Evolutionary conservation across 306 rosid genomes (phyloP).

Genomic region (Casuarina cunninghamiana): DNA sequence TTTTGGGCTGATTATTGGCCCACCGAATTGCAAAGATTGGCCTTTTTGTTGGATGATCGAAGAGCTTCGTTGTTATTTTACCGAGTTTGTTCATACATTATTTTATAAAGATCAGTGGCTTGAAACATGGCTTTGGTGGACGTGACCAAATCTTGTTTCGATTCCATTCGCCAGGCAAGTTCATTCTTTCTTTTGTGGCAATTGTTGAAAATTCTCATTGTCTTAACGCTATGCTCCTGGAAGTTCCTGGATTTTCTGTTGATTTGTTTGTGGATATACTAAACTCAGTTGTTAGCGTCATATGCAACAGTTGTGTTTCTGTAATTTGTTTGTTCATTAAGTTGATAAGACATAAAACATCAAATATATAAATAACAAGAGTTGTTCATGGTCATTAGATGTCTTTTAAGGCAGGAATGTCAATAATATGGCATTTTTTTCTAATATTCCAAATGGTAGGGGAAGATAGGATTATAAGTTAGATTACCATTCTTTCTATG

Average conservation of each 20-base stretch:
- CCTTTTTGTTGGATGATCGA: not conserved
- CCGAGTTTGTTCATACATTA: not conserved
- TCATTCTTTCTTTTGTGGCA: not conserved
- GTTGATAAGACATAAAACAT: not conserved
- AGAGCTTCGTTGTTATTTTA: not conserved
- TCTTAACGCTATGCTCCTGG: not conserved
- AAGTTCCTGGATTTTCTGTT: not conserved
- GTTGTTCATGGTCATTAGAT: not conserved
- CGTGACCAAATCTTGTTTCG: slow-evolving; percentile 67
- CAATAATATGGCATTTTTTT: not conserved
- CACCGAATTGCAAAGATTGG: not conserved
- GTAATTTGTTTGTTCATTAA: not conserved
- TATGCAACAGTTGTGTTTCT: not conserved
- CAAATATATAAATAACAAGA: not conserved
- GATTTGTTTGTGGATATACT: not conserved
- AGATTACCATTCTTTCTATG: not conserved
- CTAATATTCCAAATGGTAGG: not conserved
- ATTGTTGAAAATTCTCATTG: not conserved
- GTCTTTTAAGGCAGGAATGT: not conserved
- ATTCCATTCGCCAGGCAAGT: slow-evolving; percentile 68
- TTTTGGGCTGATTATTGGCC: not conserved
- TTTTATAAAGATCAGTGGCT: slow-evolving; percentile 1
- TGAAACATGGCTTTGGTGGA: slow-evolving; percentile 66
- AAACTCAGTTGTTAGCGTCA: not conserved
- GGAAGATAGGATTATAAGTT: not conserved